A percentile compares a stretch with the other conserved stretches of the same genome.
phyloP scores from a whole-genome alignment of 768 basidiomycete species.

The Hypsizygus marmoreus region DNA sequence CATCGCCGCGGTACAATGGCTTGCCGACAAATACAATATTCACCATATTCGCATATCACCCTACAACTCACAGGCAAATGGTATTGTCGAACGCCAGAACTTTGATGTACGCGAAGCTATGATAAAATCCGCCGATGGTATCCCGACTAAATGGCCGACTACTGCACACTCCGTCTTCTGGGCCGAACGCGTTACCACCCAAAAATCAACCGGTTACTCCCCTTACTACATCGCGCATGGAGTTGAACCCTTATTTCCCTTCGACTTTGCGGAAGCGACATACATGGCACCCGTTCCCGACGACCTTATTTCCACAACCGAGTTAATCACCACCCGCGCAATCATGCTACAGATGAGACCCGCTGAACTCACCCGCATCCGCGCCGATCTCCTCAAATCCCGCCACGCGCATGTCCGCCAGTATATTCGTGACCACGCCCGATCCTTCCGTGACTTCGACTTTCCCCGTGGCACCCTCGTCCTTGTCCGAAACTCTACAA shows the following conservation, averaged over 20 bases:
- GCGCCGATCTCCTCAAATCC: no score
- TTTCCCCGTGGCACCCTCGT: no score
- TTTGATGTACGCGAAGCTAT: slow-evolving; percentile 27
- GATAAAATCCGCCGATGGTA: slow-evolving; percentile 29
- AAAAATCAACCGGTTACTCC: slow-evolving; percentile 31
- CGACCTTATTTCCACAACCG: slow-evolving; percentile 21
- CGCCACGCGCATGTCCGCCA: no score
- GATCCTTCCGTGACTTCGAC: no score
- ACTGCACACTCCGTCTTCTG: slow-evolving; percentile 28
- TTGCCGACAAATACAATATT: slow-evolving; percentile 30
- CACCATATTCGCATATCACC: slow-evolving; percentile 39
- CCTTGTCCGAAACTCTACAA: slow-evolving; percentile 32
- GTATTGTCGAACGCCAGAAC: slow-evolving; percentile 34
- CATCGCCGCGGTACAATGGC: slow-evolving; percentile 21
- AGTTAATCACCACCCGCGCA: slow-evolving; percentile 36
- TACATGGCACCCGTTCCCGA: no score
- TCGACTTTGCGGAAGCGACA: slow-evolving; percentile 26
- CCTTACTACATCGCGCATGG: slow-evolving; percentile 36
- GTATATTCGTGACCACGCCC: no score
- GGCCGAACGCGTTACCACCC: slow-evolving; percentile 32
- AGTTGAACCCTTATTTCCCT: slow-evolving; percentile 33
- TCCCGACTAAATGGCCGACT: slow-evolving; percentile 32
- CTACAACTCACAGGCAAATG: slow-evolving; percentile 45
- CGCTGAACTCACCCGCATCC: no score
- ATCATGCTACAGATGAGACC: no score